Base-by-base conservation (phyloP, 1,284 basidiomycete genomes). In the Dichomitus squalens region DNA sequence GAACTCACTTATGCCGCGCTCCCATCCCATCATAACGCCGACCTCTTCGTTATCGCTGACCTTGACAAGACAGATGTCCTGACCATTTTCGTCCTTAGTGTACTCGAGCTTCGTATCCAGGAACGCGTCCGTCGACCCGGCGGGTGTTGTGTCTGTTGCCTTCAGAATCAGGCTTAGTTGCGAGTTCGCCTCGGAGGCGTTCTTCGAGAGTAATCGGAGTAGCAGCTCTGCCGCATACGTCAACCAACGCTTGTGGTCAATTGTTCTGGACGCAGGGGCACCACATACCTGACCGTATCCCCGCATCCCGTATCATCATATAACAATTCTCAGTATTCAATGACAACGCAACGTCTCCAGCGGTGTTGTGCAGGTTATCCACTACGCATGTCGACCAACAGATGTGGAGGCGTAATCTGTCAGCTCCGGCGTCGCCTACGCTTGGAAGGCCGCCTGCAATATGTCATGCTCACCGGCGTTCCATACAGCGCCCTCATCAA, bases 1-100 rank as follows among this genome's bases (percentile, higher is more conserved):
- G 8, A 14, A 74, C 78, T 70, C 68, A 88, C 87, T 97, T 66
- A 97, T 90, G 7, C 77, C 82, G 57, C 77, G 77, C 72, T 96
- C 95, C 95, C 95, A 96, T 1, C 93, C 93, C 95, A 97, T 97
- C 95, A 97, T 97, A 8, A 98, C 95, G 6, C 88, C 88, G 0
- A 94, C 84, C 72, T 90, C 84, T 41, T 85, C 87, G 50, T 81
- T 80, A 57, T 86, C 85, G 20, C 85, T 88, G 34, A 88, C 82
- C 58, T 86, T 81, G 47, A 96, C 76, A 23, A 91, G 73, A 64
- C 92, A 95, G 25, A 95, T 83, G 57, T 94, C 90, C 70, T 95
- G 92, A 0, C 92, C 94, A 35, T 85, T 73, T 31, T 82, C 77
- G 68, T 96, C 94, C 36, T 73, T 79, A 14, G 82, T 83, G 73